Evolutionary conservation across 1,284 basidiomycete species (phyloP).

Genomic region (Sporisorium exsertum): DNA sequence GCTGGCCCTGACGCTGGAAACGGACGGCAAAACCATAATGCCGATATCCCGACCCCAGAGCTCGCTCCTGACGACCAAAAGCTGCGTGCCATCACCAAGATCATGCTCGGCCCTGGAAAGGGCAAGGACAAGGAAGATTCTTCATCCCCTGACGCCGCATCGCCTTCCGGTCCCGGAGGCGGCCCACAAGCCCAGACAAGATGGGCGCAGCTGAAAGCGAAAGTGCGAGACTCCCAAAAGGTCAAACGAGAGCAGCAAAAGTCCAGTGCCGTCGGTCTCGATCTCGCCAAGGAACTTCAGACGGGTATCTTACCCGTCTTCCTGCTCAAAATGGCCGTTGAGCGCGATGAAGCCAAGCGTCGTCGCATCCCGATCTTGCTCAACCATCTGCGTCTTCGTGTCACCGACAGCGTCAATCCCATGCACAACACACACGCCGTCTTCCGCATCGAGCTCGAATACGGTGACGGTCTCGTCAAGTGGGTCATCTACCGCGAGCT

Average conservation of each 20-base stretch:
- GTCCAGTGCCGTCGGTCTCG: conserved; percentile 36
- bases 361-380: conserved; percentile 87
- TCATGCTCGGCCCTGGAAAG: conserved; percentile 46
- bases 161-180: conserved; percentile 12
- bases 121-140: conserved; percentile 15
- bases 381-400: conserved; percentile 83
- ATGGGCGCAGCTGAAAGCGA: conserved; percentile 55
- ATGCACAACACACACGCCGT: conserved; percentile 82
- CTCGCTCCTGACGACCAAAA: conserved; percentile 40
- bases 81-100: conserved; percentile 52
- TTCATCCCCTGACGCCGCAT: conserved; percentile 17
- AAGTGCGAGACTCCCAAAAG: conserved; percentile 52
- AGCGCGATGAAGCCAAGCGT: conserved; percentile 87
- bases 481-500: conserved; percentile 97
- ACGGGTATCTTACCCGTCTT: conserved; percentile 52
- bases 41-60: conserved; percentile 37
- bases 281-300: conserved; percentile 51
- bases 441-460: conserved; percentile 94
- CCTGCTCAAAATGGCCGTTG: conserved; percentile 83
- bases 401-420: conserved; percentile 87
- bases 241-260: conserved; percentile 46
- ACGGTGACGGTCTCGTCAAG: conserved; percentile 86
- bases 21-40: conserved; percentile 13
- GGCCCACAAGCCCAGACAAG: conserved; percentile 30
- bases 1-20: neutral